Evolutionary conservation across 176 grass and related monocot genomes (phyloP).

Genomic region (Musa acuminata): DNA sequence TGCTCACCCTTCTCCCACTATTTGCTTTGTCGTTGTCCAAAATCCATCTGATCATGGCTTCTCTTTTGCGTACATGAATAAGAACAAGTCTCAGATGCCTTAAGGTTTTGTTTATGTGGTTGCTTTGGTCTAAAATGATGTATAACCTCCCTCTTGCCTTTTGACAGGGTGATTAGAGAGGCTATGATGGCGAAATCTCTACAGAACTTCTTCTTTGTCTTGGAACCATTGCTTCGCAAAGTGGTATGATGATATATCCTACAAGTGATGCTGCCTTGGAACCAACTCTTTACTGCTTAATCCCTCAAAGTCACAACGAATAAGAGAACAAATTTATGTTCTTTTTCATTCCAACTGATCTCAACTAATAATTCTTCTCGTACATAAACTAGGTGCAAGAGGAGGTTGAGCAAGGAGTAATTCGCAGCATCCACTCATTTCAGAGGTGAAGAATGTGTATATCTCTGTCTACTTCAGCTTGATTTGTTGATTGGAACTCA

Average conservation of each 20-base stretch:
- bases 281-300: too few relatives aligned
- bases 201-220: slow-evolving; percentile 28
- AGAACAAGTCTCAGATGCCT: too few relatives aligned
- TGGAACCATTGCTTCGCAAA: slow-evolving; percentile 66
- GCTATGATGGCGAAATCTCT: slow-evolving; percentile 65
- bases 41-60: background rate
- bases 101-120: too few relatives aligned
- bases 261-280: too few relatives aligned
- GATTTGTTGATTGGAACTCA: too few relatives aligned
- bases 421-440: slow-evolving; percentile 34
- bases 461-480: too few relatives aligned
- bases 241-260: slow-evolving; percentile 34
- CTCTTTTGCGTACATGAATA: background rate
- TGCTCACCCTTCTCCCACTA: background rate
- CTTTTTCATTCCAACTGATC: too few relatives aligned
- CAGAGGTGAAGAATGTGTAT: slow-evolving; percentile 28
- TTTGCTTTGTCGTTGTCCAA: too few relatives aligned
- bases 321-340: too few relatives aligned
- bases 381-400: slow-evolving; percentile 57
- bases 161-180: slow-evolving; percentile 67
- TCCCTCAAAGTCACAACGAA: too few relatives aligned
- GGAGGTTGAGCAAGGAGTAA: slow-evolving; percentile 60
- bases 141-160: too few relatives aligned
- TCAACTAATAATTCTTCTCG: background rate
- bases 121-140: too few relatives aligned